A percentile compares a stretch with the other conserved stretches of the same genome.
Evolutionary conservation across 495 filamentous ascomycete species (phyloP).

Genomic region (Patellaria atrata): DNA sequence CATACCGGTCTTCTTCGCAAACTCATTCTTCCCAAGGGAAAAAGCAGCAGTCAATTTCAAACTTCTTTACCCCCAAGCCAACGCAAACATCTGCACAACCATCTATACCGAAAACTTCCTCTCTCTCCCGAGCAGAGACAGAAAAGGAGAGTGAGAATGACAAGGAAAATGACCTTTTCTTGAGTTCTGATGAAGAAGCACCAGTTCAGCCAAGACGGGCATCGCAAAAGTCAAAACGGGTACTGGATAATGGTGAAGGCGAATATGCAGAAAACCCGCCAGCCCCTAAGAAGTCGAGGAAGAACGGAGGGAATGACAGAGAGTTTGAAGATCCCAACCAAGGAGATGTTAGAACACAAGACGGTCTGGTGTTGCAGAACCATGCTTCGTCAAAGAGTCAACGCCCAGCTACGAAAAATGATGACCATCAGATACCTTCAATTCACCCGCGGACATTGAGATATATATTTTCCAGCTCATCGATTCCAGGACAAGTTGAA

Average conservation of each 20-base stretch:
- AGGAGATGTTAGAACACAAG: too few species aligned
- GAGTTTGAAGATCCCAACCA: constrained; percentile 2
- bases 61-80: constrained; percentile 66
- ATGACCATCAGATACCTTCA: constrained; percentile 17
- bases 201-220: not conserved
- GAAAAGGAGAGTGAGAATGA: constrained; percentile 6
- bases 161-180: not conserved
- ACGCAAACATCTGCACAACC: constrained; percentile 15
- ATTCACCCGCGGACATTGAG: constrained; percentile 38
- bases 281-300: constrained; percentile 26
- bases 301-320: constrained; percentile 9
- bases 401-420: constrained; percentile 14
- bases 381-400: constrained; percentile 8
- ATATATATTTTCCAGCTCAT: constrained; percentile 35
- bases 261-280: constrained; percentile 22
- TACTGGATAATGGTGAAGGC: constrained; percentile 7
- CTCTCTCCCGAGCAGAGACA: constrained; percentile 7
- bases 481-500: constrained; percentile 27
- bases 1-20: constrained; percentile 10
- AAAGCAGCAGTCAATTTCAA: constrained; percentile 72
- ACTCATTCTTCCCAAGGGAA: constrained; percentile 30
- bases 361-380: not conserved
- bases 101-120: constrained; percentile 9
- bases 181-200: constrained; percentile 10
- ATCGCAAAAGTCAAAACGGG: constrained; percentile 6